Evolutionary conservation across 106 monocot genomes (phyloP).

Genomic region (Posidonia australis): DNA sequence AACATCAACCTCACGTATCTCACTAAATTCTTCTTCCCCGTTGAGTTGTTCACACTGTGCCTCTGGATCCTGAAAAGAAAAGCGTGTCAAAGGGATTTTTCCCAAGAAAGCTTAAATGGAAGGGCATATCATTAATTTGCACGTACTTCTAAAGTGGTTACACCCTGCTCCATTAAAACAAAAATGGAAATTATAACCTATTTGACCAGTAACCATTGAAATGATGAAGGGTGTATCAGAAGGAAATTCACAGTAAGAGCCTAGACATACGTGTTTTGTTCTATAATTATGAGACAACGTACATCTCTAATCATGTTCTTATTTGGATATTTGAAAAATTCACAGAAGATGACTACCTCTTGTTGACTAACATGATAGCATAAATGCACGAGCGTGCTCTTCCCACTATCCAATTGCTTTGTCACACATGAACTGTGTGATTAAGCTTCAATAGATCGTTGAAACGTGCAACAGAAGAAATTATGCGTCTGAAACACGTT

Average conservation of each 20-base stretch:
- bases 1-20: slow-evolving; percentile 73
- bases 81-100: too few species aligned
- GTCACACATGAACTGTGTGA: slow-evolving; percentile 88
- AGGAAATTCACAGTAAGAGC: too few species aligned
- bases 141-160: slow-evolving; percentile 46
- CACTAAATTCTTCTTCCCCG: slow-evolving; percentile 62
- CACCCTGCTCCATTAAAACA: slow-evolving; percentile 78
- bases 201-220: slow-evolving; percentile 46
- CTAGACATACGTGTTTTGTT: too few species aligned
- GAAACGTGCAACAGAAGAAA: slow-evolving; percentile 36
- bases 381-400: slow-evolving; percentile 75
- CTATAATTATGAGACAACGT: too few species aligned
- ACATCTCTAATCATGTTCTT: too few species aligned
- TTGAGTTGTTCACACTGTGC: slow-evolving; percentile 63
- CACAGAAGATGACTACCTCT: slow-evolving; percentile 47
- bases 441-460: slow-evolving; percentile 71
- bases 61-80: slow-evolving; percentile 56
- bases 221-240: too few species aligned
- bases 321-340: too few species aligned
- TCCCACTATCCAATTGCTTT: slow-evolving; percentile 92
- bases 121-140: neutral
- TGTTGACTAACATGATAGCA: slow-evolving; percentile 94
- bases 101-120: neutral
- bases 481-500: neutral
- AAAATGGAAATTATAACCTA: slow-evolving; percentile 82